Evolutionary conservation across 306 rosid species (phyloP).

Genomic region (Quillaja saponaria): DNA sequence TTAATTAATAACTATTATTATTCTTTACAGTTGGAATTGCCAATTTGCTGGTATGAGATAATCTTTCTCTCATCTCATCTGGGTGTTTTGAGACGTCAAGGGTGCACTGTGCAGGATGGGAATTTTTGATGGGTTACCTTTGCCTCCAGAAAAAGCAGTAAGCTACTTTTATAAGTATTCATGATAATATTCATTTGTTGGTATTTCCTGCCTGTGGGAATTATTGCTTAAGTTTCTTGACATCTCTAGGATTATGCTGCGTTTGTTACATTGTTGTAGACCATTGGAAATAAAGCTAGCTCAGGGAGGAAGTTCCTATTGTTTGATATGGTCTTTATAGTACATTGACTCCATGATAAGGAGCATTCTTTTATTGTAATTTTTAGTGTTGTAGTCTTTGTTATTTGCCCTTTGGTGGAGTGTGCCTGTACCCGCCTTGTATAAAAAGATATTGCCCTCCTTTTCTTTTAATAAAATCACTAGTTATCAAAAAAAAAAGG

Average conservation of each 20-base stretch:
- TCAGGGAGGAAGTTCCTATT: not conserved
- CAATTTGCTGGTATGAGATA: constrained; percentile 39
- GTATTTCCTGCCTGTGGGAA: constrained; percentile 19
- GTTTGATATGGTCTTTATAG: too few species aligned
- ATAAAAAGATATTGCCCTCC: too few species aligned
- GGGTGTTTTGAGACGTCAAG: too few species aligned
- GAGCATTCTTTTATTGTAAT: too few species aligned
- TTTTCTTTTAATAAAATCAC: too few species aligned
- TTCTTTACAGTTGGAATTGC: constrained; percentile 38
- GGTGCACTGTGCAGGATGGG: constrained; percentile 67
- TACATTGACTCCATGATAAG: too few species aligned
- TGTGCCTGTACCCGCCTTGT: not conserved
- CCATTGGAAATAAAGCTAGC: constrained; percentile 3
- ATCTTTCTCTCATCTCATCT: not conserved
- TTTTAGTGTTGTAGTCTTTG: too few species aligned
- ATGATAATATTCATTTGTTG: constrained; percentile 16
- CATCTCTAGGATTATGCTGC: constrained; percentile 24
- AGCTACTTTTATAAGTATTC: constrained; percentile 35
- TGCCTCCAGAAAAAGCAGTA: constrained; percentile 80
- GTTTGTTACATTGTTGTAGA: constrained; percentile 11
- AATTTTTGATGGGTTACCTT: constrained; percentile 83
- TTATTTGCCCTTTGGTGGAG: too few species aligned
- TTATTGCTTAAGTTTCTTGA: constrained; percentile 3
- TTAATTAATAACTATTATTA: too few species aligned
- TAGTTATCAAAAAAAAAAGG: too few species aligned